phyloP scores from a whole-genome alignment of 179 eudicot genomes.

The Amaranthus tricolor region DNA sequence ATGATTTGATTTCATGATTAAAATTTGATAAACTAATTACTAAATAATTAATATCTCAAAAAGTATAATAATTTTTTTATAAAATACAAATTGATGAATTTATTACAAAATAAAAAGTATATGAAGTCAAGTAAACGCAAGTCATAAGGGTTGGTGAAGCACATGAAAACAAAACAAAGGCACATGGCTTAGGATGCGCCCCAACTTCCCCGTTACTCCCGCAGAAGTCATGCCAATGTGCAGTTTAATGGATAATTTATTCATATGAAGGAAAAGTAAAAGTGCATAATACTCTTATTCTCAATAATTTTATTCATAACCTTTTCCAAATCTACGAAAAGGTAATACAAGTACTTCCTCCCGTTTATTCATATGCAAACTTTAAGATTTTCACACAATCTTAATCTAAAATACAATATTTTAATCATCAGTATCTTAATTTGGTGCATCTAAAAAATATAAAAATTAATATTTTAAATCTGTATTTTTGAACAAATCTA shows the following conservation, averaged over 20 bases:
- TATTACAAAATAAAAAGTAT: background rate
- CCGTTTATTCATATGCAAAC: too few relatives aligned
- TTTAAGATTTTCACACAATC: too few relatives aligned
- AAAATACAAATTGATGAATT: too few relatives aligned
- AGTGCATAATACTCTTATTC: background rate
- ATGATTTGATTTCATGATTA: too few relatives aligned
- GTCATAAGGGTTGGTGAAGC: background rate
- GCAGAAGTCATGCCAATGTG: background rate
- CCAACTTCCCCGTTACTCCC: background rate
- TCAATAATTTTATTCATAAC: background rate
- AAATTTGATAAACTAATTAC: too few relatives aligned
- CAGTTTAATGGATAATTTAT: background rate
- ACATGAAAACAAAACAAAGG: background rate
- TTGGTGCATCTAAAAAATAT: too few relatives aligned
- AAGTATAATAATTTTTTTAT: too few relatives aligned
- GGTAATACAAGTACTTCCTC: background rate
- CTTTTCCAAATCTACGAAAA: slow-evolving; percentile 4
- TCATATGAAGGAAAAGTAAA: background rate
- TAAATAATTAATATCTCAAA: too few relatives aligned
- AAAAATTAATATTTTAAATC: too few relatives aligned
- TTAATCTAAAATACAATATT: too few relatives aligned
- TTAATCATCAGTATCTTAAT: too few relatives aligned
- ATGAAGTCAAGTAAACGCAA: slow-evolving; percentile 1
- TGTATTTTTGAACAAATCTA: too few relatives aligned
- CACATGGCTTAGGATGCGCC: slow-evolving; percentile 3